A percentile compares a stretch with the other conserved stretches of the same genome.
Evolutionary conservation across 2,329 filamentous ascomycete genomes (phyloP).

Genomic region (Polytolypa hystricis): DNA sequence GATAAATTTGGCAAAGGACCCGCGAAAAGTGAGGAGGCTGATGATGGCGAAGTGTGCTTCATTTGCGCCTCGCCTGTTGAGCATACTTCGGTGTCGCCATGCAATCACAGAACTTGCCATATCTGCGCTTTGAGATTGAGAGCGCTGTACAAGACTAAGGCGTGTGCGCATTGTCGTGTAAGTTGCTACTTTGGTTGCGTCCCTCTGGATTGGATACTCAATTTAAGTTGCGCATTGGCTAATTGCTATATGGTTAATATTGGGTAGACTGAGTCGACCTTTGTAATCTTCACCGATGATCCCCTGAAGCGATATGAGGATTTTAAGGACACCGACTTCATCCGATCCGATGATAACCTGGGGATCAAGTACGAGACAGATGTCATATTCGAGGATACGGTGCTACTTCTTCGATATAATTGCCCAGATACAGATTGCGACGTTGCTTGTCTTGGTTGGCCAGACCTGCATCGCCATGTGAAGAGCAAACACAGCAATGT

Average conservation of each 20-base stretch:
- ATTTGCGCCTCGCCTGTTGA: slow-evolving; percentile 88
- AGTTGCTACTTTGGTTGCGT: slow-evolving; percentile 26
- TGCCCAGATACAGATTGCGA: slow-evolving; percentile 80
- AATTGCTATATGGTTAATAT: slow-evolving; percentile 9
- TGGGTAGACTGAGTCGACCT: slow-evolving; percentile 37
- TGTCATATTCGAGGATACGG: slow-evolving; percentile 83
- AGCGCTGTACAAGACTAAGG: slow-evolving; percentile 90
- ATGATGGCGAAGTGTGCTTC: slow-evolving; percentile 80
- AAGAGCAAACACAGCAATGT: slow-evolving; percentile 70
- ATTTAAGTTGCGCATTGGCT: slow-evolving; percentile 2
- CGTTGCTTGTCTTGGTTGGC: slow-evolving; percentile 72
- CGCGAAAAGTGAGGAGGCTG: slow-evolving; percentile 40
- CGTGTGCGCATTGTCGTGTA: slow-evolving; percentile 91
- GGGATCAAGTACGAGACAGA: slow-evolving; percentile 84
- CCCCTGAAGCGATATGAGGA: slow-evolving; percentile 71
- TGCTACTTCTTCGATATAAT: slow-evolving; percentile 82
- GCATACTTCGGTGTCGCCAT: slow-evolving; percentile 81
- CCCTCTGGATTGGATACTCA: not conserved
- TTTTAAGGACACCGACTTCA: slow-evolving; percentile 63
- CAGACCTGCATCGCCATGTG: slow-evolving; percentile 70
- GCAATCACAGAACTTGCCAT: slow-evolving; percentile 93
- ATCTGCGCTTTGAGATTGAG: slow-evolving; percentile 87
- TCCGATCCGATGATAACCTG: slow-evolving; percentile 68
- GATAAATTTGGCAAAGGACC: slow-evolving; percentile 10
- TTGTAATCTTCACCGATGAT: slow-evolving; percentile 88